Evolutionary conservation across 2,329 filamentous ascomycete genomes (phyloP).

Genomic region (Colletotrichum gloeosporioides): DNA sequence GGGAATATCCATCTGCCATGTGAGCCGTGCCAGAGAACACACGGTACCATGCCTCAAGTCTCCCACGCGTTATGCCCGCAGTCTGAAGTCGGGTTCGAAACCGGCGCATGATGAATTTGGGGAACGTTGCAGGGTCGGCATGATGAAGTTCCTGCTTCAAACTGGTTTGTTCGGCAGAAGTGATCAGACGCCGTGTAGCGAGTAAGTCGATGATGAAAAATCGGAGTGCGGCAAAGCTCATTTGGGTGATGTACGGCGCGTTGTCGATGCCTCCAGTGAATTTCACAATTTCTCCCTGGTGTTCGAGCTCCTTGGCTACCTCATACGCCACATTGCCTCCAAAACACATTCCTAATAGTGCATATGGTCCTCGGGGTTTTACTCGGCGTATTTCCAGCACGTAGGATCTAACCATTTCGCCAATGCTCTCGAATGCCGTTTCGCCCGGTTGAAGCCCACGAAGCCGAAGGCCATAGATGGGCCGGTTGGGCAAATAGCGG

Average conservation of each 20-base stretch:
- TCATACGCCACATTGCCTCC: neutral
- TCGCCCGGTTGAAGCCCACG: neutral
- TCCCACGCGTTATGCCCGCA: neutral
- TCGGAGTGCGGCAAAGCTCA: conserved; percentile 1
- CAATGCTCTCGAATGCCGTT: neutral
- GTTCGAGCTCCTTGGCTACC: neutral
- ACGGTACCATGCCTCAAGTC: neutral
- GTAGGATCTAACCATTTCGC: neutral
- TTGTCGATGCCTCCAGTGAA: conserved; percentile 2
- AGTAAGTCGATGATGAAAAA: conserved; percentile 5
- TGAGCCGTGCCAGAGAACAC: neutral
- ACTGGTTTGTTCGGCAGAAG: neutral
- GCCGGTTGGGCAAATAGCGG: neutral
- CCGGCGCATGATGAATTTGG: neutral
- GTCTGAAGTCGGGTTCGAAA: neutral
- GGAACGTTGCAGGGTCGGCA: neutral
- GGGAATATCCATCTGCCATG: neutral
- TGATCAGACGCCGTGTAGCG: neutral
- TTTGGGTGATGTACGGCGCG: neutral
- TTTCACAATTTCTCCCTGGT: neutral
- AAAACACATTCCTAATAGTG: neutral
- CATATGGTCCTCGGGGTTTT: neutral
- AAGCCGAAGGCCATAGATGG: neutral
- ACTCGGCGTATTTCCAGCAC: neutral
- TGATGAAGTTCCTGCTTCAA: neutral